Conservation (phyloP, 768 basidiomycete species). For the Leccinellum luteum region DNA sequence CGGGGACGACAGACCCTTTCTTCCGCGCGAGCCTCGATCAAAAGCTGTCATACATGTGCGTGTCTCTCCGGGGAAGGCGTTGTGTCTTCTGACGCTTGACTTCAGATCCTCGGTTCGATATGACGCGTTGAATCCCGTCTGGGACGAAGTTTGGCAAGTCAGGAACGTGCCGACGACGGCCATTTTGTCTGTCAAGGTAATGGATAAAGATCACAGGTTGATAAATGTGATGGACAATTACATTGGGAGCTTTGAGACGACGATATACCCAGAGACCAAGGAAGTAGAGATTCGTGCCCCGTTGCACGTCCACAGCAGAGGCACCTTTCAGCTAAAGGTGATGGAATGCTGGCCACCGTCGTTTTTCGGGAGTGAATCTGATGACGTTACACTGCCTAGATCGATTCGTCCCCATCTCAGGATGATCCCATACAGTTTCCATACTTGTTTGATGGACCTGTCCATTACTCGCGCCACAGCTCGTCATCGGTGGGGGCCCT, state of each 20-base stretch:
- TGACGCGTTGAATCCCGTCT: slow-evolving; percentile 59
- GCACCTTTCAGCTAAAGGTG: slow-evolving; percentile 72
- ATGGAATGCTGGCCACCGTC: not conserved
- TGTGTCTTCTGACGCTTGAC: not conserved
- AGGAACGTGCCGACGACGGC: slow-evolving; percentile 72
- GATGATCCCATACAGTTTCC: slow-evolving; percentile 40
- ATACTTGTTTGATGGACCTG: slow-evolving; percentile 72
- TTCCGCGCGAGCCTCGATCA: slow-evolving; percentile 67
- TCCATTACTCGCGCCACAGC: slow-evolving; percentile 67
- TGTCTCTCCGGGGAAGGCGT: slow-evolving; percentile 4
- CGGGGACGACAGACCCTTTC: slow-evolving; percentile 65
- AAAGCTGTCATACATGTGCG: slow-evolving; percentile 61
- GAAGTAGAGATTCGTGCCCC: slow-evolving; percentile 62
- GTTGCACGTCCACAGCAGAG: slow-evolving; percentile 46
- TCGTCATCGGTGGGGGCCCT: slow-evolving; percentile 68
- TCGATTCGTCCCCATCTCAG: slow-evolving; percentile 51
- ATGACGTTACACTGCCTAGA: slow-evolving; percentile 36
- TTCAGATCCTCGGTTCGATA: slow-evolving; percentile 62
- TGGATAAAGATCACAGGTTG: slow-evolving; percentile 60
- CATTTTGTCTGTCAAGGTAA: slow-evolving; percentile 54
- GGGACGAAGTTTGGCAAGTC: slow-evolving; percentile 74
- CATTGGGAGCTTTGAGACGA: slow-evolving; percentile 61
- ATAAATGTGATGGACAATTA: slow-evolving; percentile 50
- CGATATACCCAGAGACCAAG: slow-evolving; percentile 54
- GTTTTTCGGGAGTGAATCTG: not conserved